phyloP scores from a whole-genome alignment of 495 filamentous ascomycete genomes.

The Daldinia loculata region DNA sequence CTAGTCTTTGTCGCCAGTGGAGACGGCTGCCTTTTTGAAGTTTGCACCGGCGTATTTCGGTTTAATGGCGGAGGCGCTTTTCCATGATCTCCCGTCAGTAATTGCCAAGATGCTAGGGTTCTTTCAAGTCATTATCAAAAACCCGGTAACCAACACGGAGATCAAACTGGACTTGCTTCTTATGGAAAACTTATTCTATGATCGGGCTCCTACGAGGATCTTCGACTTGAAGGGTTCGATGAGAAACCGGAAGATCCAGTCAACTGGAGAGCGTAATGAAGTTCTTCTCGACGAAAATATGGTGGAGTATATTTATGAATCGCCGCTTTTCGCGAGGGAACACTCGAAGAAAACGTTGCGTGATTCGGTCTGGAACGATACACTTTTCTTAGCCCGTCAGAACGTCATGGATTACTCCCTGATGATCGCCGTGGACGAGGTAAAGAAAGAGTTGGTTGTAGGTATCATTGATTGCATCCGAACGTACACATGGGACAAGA shows the following conservation, averaged over 20 bases:
- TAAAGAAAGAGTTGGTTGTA: constrained; percentile 86
- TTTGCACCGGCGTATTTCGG: constrained; percentile 98
- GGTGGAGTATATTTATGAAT: constrained; percentile 99
- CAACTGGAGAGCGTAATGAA: constrained; percentile 93
- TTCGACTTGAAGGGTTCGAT: constrained; percentile 99
- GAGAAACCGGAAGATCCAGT: constrained; percentile 95
- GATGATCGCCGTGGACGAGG: constrained; percentile 97
- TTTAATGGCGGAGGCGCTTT: constrained; percentile 94
- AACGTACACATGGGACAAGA: constrained; percentile 99
- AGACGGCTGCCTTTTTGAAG: constrained; percentile 91
- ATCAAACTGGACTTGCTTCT: constrained; percentile 94
- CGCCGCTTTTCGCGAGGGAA: constrained; percentile 90
- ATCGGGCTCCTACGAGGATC: constrained; percentile 87
- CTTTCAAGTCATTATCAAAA: constrained; percentile 96
- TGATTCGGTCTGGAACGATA: constrained; percentile 93
- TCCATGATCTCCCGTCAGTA: constrained; percentile 94
- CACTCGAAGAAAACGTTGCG: constrained; percentile 90
- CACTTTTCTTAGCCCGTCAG: constrained; percentile 87
- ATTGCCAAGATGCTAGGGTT: constrained; percentile 99
- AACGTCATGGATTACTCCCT: constrained; percentile 99
- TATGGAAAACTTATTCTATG: constrained; percentile 99
- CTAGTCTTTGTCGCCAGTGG: constrained; percentile 81
- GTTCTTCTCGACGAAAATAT: constrained; percentile 98
- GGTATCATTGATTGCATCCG: constrained; percentile 99
- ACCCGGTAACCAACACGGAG: constrained; percentile 87